Base-by-base conservation (phyloP, 768 basidiomycete species). In the Termitomyces sp. region DNA sequence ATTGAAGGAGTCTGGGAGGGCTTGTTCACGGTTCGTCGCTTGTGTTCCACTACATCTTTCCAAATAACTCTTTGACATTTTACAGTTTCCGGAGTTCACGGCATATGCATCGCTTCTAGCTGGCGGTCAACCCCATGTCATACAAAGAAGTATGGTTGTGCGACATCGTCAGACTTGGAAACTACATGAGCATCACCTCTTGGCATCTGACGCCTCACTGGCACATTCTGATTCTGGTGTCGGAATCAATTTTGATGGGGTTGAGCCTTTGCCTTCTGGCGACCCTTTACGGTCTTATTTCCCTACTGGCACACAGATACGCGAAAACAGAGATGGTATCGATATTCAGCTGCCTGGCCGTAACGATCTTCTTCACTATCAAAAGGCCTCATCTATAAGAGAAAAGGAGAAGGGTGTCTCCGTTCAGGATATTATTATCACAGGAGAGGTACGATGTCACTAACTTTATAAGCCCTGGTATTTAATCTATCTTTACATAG, bases 91-190 rank as follows among this genome's bases (percentile, higher is more conserved):
- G 18, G 89, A 93, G 60, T 98, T 97, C 66, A 82, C 83, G 36
- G 86, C 88, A 7, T 98, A 96, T 63, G 85, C 88, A 22, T 79
- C 80, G 20, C 76, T 95, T 54, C 76, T 91, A n/a, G 76, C 80
- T 7, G 91, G 89, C 18, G 86, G 76, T 0, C 69, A 81, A 4
- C 88, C 90, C 3, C 68, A 78, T 0, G 74, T 79, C 9, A 71
- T 96, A n/a, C 84, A 89, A 60, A 81, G 84, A 40, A 86, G 88
- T 42, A 75, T 85, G 45, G 84, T 91, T 25, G 91, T 88, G 1
- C 82, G 88, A 60, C 94, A 98, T 68, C 84, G 82, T 16, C 94
- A 97, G 65, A 92, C 92, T 0, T 96, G 94, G 93, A 88, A 85
- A 63, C 71, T 97, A 40, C 82, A 83, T 33, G 91, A 93, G 68